Base-by-base conservation (phyloP, 2,329 filamentous ascomycete genomes). In the Cordyceps javanica region DNA sequence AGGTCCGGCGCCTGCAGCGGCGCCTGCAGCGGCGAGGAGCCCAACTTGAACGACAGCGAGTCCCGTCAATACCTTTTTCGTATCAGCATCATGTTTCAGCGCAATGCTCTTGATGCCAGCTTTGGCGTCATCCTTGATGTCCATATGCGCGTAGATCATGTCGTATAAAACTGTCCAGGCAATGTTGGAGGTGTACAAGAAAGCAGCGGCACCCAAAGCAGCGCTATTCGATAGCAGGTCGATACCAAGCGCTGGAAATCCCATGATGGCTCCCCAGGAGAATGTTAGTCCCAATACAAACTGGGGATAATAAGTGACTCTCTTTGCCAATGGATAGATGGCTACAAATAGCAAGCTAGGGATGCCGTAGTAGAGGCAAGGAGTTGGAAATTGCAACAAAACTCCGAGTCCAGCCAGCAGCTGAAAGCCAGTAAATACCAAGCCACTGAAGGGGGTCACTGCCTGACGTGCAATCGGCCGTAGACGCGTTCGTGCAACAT, bases 71-170 rank as follows among this genome's bases (percentile, higher is more conserved):
- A 95, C 85, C 54, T 83, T 75, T 72, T 94, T 95, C 1, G 90
- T 92, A 60, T 91, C 81, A 5, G 82, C 78, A 61, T 89, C 87
- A 64, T 95, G 90, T 68, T 88, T 87, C 39, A 95, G 76, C 1
- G 89, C 91, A 64, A 95, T 94, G 66, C 87, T 90, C 76, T 93
- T 95, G 73, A 96, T 94, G 9, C 91, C 91, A 0, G 87, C 90
- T 70, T 91, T 91, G 60, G 79, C 85, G 67, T 96, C 91, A 65
- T 96, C 90, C 66, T 87, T 87, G 70, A 93, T 88, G 66, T 96
- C 91, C 86, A 94, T 93, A 69, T 95, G 91, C 14, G 91, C 91
- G 70, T 96, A 96, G 32, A 96, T 91, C 84, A 94, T 95, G 70
- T 96, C 91, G 70, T 95, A 96, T 39, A 95, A 73, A 26, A 95